These are phyloP conservation scores for Coprinopsis cinerea DNA, from an alignment of 768 basidiomycete genomes.

Conservation along the genomic window DNA sequence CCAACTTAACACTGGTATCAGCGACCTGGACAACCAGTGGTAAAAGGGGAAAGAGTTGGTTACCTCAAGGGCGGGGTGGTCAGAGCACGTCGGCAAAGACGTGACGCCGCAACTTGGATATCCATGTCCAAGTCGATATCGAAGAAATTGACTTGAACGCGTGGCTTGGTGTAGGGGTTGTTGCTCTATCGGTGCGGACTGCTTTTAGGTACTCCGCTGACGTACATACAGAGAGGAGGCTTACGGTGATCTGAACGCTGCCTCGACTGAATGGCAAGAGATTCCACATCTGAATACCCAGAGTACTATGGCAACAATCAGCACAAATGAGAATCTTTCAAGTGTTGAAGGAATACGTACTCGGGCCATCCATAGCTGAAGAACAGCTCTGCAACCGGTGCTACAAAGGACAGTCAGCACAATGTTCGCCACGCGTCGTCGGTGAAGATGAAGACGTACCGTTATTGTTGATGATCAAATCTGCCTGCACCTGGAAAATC, in stretches of 20 bases:
- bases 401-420: constrained; percentile 17
- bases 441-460: constrained; percentile 22
- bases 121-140: constrained; percentile 41
- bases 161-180: constrained; percentile 42
- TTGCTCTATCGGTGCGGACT: constrained; percentile 26
- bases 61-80: constrained; percentile 36
- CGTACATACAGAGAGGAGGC: not conserved
- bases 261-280: constrained; percentile 53
- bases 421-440: not conserved
- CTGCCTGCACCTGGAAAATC: constrained; percentile 41
- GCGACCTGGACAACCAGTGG: no score
- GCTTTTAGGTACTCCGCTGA: not conserved
- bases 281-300: constrained; percentile 49
- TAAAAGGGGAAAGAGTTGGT: not conserved
- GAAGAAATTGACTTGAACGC: constrained; percentile 48
- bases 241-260: constrained; percentile 39
- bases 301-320: constrained; percentile 20
- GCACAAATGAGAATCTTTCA: not conserved
- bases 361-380: constrained; percentile 40
- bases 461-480: constrained; percentile 40
- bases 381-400: constrained; percentile 43
- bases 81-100: constrained; percentile 38
- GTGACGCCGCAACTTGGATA: constrained; percentile 43
- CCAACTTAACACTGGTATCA: constrained; percentile 18
- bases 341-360: constrained; percentile 21